Percentiles rank a stretch among this genome's conserved stretches.
phyloP scores from a whole-genome alignment of 345 rosid genomes.

The Adansonia digitata region DNA sequence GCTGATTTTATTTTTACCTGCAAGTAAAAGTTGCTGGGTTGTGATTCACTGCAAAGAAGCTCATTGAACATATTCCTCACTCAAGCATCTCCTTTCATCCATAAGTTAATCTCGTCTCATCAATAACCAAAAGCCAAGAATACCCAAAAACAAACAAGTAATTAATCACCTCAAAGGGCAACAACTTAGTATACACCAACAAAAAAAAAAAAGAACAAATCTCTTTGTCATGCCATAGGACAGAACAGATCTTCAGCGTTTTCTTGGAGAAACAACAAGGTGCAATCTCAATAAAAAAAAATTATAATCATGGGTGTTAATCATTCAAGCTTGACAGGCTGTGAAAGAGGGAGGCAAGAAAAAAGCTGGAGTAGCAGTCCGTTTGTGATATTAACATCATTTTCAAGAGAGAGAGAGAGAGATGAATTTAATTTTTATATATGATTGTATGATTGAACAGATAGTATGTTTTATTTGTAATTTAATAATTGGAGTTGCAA shows the following conservation, averaged over 20 bases:
- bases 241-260: slow-evolving; percentile 16
- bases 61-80: slow-evolving; percentile 44
- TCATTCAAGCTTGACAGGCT: slow-evolving; percentile 78
- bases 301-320: slow-evolving; percentile 26
- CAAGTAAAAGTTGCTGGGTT: slow-evolving; percentile 29
- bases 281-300: slow-evolving; percentile 14
- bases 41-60: slow-evolving; percentile 29
- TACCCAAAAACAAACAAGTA: not conserved
- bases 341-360: slow-evolving; percentile 46
- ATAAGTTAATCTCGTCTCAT: slow-evolving; percentile 16
- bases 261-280: slow-evolving; percentile 47
- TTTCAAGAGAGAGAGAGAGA: slow-evolving; percentile 1
- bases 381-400: slow-evolving; percentile 9
- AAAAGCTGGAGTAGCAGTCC: slow-evolving; percentile 30
- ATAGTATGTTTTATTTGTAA: slow-evolving; percentile 1
- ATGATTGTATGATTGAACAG: not conserved
- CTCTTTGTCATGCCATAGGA: slow-evolving; percentile 26
- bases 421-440: not conserved
- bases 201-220: not conserved
- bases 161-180: not conserved
- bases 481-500: slow-evolving; percentile 12
- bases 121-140: not conserved
- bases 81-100: slow-evolving; percentile 41
- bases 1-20: slow-evolving; percentile 40
- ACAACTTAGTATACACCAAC: not conserved